Conservation (phyloP, 257 asterid genomes). For the Solanum gracilifrons region DNA sequence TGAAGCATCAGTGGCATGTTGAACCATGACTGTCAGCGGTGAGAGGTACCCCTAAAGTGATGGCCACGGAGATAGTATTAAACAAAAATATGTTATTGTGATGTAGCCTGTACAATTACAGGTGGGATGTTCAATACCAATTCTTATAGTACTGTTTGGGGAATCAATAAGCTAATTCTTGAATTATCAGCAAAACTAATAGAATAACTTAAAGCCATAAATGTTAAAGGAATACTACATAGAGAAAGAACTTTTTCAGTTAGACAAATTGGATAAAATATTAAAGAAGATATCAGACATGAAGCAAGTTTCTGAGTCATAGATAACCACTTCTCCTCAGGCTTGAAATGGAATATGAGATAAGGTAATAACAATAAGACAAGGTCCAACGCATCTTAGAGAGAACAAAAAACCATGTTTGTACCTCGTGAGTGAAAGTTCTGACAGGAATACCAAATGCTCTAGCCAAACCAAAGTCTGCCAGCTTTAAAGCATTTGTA, state of each 20-base stretch:
- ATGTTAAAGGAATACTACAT: background rate
- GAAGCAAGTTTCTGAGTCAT: background rate
- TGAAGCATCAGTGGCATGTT: background rate
- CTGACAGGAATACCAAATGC: constrained; percentile 97
- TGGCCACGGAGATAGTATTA: background rate
- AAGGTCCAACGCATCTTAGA: background rate
- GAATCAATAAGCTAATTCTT: background rate
- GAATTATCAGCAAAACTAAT: background rate
- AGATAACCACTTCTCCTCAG: background rate
- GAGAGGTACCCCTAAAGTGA: background rate
- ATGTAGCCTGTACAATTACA: background rate
- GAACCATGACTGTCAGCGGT: background rate
- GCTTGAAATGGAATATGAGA: background rate
- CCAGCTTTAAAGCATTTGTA: constrained; percentile 81
- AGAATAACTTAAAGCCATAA: background rate
- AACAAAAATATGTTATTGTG: background rate
- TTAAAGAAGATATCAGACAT: background rate
- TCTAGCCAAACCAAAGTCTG: constrained; percentile 96
- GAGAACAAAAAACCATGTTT: background rate
- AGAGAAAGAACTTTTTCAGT: background rate
- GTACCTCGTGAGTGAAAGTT: constrained; percentile 90
- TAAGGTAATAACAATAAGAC: background rate
- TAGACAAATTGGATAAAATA: background rate
- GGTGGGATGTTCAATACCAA: background rate
- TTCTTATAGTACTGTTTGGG: background rate